Evolutionary conservation across 352 stramenopile genomes (phyloP).

Genomic region (Saprolegnia diclina): DNA sequence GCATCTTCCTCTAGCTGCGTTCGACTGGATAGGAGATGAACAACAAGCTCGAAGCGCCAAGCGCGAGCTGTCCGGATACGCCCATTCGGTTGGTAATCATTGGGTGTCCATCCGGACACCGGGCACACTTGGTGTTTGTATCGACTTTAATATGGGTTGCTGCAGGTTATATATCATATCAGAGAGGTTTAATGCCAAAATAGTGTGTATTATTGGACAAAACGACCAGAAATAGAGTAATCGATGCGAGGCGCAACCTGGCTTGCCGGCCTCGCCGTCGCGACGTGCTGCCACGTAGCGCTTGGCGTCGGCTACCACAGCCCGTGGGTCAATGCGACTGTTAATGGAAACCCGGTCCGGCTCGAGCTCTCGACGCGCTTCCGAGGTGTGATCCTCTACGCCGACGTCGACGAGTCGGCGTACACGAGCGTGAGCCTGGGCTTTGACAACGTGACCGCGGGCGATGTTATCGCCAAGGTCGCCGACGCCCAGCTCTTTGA

Average conservation of each 20-base stretch:
- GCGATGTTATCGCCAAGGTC: neutral
- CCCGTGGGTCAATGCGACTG: constrained; percentile 7
- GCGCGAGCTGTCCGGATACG: neutral
- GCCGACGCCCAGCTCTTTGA: neutral
- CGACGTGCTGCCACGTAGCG: neutral
- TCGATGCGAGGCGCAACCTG: neutral
- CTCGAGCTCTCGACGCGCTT: constrained; percentile 9
- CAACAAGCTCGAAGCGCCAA: neutral
- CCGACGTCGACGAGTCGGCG: neutral
- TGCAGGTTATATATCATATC: neutral
- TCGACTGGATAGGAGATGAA: constrained; percentile 6
- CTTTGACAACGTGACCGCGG: neutral
- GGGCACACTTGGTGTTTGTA: neutral
- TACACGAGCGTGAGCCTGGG: neutral
- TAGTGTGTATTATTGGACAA: neutral
- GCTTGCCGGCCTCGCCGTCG: neutral
- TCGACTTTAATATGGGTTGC: neutral
- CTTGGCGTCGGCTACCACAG: neutral
- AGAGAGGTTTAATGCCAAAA: neutral
- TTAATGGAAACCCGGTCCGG: neutral
- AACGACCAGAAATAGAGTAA: neutral
- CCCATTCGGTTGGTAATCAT: neutral
- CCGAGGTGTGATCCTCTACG: constrained; percentile 20
- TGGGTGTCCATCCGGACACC: neutral
- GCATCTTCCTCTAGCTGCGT: constrained; percentile 38